Evolutionary conservation across 2,329 filamentous ascomycete species (phyloP).

Genomic region (Cladosporium halotolerans): DNA sequence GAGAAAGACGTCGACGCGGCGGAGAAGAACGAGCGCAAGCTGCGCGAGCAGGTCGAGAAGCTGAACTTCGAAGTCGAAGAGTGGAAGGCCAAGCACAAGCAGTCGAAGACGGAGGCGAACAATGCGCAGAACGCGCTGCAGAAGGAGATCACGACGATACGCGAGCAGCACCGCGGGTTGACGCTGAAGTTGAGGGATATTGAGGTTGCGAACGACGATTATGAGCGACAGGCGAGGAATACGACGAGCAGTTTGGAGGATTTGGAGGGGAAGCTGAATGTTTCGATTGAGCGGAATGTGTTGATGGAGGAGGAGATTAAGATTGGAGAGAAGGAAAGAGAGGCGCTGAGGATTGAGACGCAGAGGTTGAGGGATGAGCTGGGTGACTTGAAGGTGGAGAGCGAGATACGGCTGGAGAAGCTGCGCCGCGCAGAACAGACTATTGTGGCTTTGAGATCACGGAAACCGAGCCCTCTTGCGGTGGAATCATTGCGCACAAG

Average conservation of each 20-base stretch:
- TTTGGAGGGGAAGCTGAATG: conserved; percentile 93
- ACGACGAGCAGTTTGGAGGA: conserved; percentile 95
- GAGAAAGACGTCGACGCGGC: conserved; percentile 95
- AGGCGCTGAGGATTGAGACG: conserved; percentile 78
- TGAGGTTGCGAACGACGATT: conserved; percentile 97
- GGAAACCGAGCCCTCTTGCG: conserved; percentile 45
- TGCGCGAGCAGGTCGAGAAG: conserved; percentile 81
- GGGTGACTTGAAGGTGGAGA: conserved; percentile 87
- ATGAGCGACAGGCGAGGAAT: conserved; percentile 90
- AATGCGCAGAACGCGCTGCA: conserved; percentile 78
- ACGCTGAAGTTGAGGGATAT: conserved; percentile 85
- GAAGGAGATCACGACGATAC: conserved; percentile 89
- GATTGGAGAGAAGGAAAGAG: conserved; percentile 84
- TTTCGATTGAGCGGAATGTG: conserved; percentile 83
- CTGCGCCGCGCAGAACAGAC: conserved; percentile 62
- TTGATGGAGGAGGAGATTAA: conserved; percentile 95
- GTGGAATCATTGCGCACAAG: conserved; percentile 39
- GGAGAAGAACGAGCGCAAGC: conserved; percentile 80
- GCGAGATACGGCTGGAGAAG: conserved; percentile 91
- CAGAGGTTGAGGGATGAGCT: conserved; percentile 87
- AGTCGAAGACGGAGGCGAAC: conserved; percentile 83
- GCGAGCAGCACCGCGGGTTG: conserved; percentile 74
- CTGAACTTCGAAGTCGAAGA: conserved; percentile 88
- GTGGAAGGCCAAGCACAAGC: conserved; percentile 99
- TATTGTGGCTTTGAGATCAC: conserved; percentile 44